These are phyloP conservation scores for Penicillium sp. DNA, from an alignment of 2,329 filamentous ascomycete genomes.

Conservation along the genomic window DNA sequence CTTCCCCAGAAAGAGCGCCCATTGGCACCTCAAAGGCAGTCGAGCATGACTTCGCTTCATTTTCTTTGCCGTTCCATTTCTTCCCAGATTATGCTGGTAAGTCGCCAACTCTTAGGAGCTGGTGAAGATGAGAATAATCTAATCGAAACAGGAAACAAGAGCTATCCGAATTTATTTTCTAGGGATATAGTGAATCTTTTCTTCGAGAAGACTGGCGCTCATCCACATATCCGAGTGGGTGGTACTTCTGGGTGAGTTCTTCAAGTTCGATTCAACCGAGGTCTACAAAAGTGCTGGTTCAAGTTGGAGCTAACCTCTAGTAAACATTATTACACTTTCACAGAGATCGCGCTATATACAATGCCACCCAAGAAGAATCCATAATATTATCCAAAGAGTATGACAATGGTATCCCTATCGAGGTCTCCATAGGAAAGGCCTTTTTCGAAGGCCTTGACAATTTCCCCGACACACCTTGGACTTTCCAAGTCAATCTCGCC, in stretches of 20 bases:
- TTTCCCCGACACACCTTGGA: slow-evolving; percentile 17
- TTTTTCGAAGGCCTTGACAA: slow-evolving; percentile 19
- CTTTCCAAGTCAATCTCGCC: slow-evolving; percentile 18
- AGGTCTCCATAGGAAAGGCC: slow-evolving; percentile 11
- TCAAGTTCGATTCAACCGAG: too few relatives aligned
- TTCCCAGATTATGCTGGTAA: slow-evolving; percentile 16
- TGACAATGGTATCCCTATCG: slow-evolving; percentile 15
- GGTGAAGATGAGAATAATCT: background rate
- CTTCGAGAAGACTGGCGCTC: slow-evolving; percentile 10
- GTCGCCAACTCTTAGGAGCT: background rate
- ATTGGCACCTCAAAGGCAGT: slow-evolving; percentile 6
- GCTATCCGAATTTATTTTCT: slow-evolving; percentile 13
- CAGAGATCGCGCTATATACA: slow-evolving; percentile 19
- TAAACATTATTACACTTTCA: too few relatives aligned
- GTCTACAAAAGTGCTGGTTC: too few relatives aligned
- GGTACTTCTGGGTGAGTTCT: slow-evolving; percentile 13
- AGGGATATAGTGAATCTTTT: slow-evolving; percentile 16
- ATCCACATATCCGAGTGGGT: slow-evolving; percentile 15
- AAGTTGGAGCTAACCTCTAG: too few relatives aligned
- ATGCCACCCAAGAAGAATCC: slow-evolving; percentile 10
- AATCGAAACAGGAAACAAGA: slow-evolving; percentile 11
- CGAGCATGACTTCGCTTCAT: slow-evolving; percentile 13
- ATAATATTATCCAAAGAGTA: slow-evolving; percentile 12
- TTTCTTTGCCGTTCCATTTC: slow-evolving; percentile 17
- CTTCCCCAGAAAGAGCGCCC: background rate